Evolutionary conservation across 345 rosid species (phyloP), one percentile per base, ranked within the genome.

Genomic region (Erucastrum elatum): DNA sequence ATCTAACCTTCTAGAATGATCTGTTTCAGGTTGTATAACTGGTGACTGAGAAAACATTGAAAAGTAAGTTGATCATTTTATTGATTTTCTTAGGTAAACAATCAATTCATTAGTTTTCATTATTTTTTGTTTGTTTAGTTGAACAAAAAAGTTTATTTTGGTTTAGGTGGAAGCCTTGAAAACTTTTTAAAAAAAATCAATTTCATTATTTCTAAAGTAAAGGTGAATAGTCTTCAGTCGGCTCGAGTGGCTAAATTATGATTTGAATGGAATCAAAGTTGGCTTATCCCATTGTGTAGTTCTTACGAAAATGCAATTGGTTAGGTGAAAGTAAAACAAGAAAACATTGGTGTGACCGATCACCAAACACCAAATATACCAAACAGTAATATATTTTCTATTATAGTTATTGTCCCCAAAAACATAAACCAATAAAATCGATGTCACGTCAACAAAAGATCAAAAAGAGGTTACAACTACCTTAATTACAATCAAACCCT

Each of bases 341-440:
- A 77, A 64, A 71, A 77, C 71, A 77, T 39, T 0, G 61, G 71
- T 64, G 81, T 71, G 76, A 77, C 76, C 63, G 66, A 77, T 56
- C 46, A 77, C 81, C 71, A 62, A 68, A 76, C 80, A 68, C 65
- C 49, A 69, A 33, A 46, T 69, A 51, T 44, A 68, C 46, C 66
- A 27, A 76, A 41, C 74, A 60, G 15, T 33, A 8, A 21, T 49
- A 30, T 34, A 34, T 34, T 34, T 29, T 55, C 0, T 35, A 21
- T 15, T 44, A 44, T 44, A 44, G 53, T 44, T 11, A 3, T 44
- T 44, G 53, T 44, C 53, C 53, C 53, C 53, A 4, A 1, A 53
- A 53, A 65, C 30, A 9, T 58, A 51, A 65, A 53, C 37, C 17
- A 59, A 8, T n/a, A 64, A 72, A 70, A 78, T 72, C 5, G 30